These are phyloP conservation scores for Linnemannia hyalina DNA, from an alignment of 192 early-diverging fungal genomes.

Conservation along the genomic window DNA sequence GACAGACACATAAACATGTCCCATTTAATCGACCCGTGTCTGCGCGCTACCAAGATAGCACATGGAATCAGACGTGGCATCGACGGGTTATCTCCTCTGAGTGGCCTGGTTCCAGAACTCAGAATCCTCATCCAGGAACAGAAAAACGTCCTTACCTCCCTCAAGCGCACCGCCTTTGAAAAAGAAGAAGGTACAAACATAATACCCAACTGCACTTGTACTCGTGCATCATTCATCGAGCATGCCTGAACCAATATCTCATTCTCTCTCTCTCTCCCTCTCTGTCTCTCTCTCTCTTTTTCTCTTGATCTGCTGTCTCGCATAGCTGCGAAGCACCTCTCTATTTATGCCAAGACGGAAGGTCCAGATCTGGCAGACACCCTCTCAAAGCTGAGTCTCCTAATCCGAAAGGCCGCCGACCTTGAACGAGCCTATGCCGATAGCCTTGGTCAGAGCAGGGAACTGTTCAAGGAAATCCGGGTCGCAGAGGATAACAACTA, in stretches of 20 bases:
- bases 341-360: constrained; percentile 50
- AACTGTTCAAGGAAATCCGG: constrained; percentile 49
- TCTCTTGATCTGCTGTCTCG: neutral
- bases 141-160: constrained; percentile 48
- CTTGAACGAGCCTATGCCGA: constrained; percentile 37
- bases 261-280: neutral
- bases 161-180: constrained; percentile 47
- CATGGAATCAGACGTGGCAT: constrained; percentile 51
- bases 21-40: constrained; percentile 51
- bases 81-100: constrained; percentile 51
- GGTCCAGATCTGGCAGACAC: constrained; percentile 47
- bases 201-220: too few species aligned
- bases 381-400: constrained; percentile 36
- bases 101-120: constrained; percentile 53
- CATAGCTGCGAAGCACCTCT: constrained; percentile 47
- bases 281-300: too few species aligned
- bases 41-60: constrained; percentile 53
- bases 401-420: constrained; percentile 49
- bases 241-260: neutral
- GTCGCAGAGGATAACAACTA: constrained; percentile 50
- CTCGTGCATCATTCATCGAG: neutral
- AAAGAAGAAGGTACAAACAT: constrained; percentile 52
- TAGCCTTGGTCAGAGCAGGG: constrained; percentile 35
- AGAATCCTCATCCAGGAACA: constrained; percentile 54
- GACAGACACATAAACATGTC: constrained; percentile 18